Conservation (phyloP, 2,329 filamentous ascomycete species). For the Pseudogymnoascus sp. region DNA sequence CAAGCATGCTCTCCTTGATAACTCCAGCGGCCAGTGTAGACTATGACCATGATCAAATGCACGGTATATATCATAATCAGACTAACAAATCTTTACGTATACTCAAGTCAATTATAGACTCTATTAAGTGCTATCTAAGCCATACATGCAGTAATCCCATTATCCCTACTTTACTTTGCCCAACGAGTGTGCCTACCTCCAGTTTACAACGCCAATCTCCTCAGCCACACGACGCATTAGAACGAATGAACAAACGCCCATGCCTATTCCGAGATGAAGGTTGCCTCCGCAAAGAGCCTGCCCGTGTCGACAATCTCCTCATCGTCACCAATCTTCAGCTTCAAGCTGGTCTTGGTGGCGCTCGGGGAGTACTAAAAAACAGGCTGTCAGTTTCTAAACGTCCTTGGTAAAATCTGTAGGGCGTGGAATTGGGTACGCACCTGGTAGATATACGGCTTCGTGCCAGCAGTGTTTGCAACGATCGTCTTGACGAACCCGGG, state of each 20-base stretch:
- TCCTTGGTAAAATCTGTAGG: background rate
- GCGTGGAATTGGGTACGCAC: slow-evolving; percentile 39
- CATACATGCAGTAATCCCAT: background rate
- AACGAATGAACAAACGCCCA: background rate
- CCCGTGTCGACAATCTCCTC: slow-evolving; percentile 69
- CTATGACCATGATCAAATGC: background rate
- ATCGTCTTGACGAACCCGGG: slow-evolving; percentile 94
- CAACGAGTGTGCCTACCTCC: background rate
- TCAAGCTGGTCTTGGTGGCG: slow-evolving; percentile 59
- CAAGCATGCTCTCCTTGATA: background rate
- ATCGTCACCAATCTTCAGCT: slow-evolving; percentile 77
- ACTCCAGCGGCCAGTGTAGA: background rate
- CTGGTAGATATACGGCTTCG: slow-evolving; percentile 97
- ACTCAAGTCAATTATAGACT: slow-evolving; percentile 2
- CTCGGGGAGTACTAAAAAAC: slow-evolving; percentile 59
- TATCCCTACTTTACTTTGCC: background rate
- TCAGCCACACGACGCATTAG: background rate
- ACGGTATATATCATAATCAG: background rate
- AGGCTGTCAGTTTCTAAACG: slow-evolving; percentile 16
- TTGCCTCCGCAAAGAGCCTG: slow-evolving; percentile 76
- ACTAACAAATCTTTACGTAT: background rate
- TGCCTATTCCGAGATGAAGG: slow-evolving; percentile 69
- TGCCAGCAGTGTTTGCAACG: slow-evolving; percentile 79
- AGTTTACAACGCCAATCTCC: background rate
- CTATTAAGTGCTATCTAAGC: slow-evolving; percentile 5